phyloP scores from a whole-genome alignment of 2,329 filamentous ascomycete genomes.

The Metarhizium guizhouense region DNA sequence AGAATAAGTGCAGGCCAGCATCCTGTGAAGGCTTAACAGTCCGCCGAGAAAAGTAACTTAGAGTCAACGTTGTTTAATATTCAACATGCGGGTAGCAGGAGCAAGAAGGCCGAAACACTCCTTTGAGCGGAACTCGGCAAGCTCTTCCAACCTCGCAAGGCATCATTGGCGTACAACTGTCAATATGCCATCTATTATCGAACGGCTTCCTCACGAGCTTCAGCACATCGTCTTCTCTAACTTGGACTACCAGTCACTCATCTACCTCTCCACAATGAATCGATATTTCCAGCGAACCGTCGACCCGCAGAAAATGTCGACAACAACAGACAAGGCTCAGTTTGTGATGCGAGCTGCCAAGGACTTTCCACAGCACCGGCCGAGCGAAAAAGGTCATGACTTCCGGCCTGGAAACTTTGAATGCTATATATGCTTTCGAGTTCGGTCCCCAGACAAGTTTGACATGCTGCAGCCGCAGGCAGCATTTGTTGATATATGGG shows the following conservation, averaged over 20 bases:
- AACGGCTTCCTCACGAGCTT: constrained; percentile 25
- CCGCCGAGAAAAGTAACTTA: no score
- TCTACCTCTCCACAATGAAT: constrained; percentile 28
- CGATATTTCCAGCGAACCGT: constrained; percentile 23
- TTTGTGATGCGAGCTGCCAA: constrained; percentile 33
- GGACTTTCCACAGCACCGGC: constrained; percentile 30
- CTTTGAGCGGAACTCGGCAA: constrained; percentile 7
- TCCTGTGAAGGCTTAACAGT: no score
- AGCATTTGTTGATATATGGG: constrained; percentile 22
- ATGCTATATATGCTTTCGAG: constrained; percentile 32
- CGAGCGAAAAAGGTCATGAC: constrained; percentile 25
- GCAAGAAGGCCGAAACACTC: neutral
- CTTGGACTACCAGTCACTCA: constrained; percentile 32
- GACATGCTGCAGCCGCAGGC: constrained; percentile 25
- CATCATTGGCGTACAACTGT: constrained; percentile 1
- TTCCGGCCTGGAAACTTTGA: constrained; percentile 32
- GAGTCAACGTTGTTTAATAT: no score
- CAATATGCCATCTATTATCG: constrained; percentile 18
- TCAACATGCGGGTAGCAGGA: no score
- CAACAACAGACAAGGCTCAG: constrained; percentile 25
- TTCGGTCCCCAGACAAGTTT: constrained; percentile 29
- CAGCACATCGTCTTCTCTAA: constrained; percentile 23
- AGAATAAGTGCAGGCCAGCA: no score
- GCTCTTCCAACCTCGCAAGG: neutral
- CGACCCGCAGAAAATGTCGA: constrained; percentile 25